Base-by-base conservation (phyloP, 768 basidiomycete species). In the Clitopilus passeckerianus region DNA sequence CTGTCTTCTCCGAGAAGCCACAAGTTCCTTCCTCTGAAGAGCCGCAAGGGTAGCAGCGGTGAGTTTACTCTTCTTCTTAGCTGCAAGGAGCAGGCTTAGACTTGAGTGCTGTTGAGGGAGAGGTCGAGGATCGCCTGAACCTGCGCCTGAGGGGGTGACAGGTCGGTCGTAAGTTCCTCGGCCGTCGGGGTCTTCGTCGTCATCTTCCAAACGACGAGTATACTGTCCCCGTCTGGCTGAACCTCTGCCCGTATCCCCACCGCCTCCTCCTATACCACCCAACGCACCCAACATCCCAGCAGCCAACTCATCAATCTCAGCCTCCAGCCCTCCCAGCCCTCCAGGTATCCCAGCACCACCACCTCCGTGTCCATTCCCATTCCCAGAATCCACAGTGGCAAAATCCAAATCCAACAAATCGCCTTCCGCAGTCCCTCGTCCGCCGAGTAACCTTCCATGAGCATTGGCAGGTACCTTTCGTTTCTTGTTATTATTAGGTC, bases 401-500 rank as follows among this genome's bases (percentile, higher is more conserved):
- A 50, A 50, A 10, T 50, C 46, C 46, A 50, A 50, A 50, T 50
- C 22, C 46, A 50, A 18, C 46, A 50, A 20, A n/a, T 50, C 46
- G 10, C 22, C 22, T 22, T 50, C 46, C n/a, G 15, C 16, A 12
- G 64, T 65, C 61, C 80, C 82, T 55, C 79, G 78, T 54, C 77
- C 77, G 22, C 72, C 78, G 12, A 76, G 75, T 37, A 78, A 76
- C 41, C 79, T 77, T 59, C 81, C 80, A 46, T 77, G 79, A 57
- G 79, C 77, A 69, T 90, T 87, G 35, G 84, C 81, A 0, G 92
- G 91, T 2, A 93, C 91, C 70, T 93, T 93, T 53, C 91, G 80
- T 75, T 93, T 93, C 83, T 93, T 93, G 53, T 90, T 89, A 66
- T 93, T 93, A 7, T 87, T 87, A 2, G 86, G 90, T 63, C 91